Conservation (phyloP, 140 eudicot species). For the Ambrosia hybrid region DNA sequence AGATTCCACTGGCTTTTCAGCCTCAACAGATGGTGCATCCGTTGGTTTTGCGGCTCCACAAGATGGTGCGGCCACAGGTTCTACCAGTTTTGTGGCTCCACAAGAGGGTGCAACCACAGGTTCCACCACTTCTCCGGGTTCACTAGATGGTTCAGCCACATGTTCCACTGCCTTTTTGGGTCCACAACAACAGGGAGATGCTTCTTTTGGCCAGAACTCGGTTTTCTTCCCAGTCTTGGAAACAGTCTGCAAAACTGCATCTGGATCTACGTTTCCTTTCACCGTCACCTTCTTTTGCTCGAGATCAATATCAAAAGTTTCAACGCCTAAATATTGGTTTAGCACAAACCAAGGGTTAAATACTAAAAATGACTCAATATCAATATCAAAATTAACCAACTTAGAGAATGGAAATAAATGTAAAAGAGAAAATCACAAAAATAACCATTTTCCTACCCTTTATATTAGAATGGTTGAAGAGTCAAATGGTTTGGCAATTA, state of each 20-base stretch:
- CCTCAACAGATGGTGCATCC: conserved; percentile 28
- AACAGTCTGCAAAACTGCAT: conserved; percentile 71
- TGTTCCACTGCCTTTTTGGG: conserved; percentile 35
- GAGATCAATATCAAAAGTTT: conserved; percentile 62
- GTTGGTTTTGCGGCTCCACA: conserved; percentile 24
- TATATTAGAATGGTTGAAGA: too few species aligned
- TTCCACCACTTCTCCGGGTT: too few species aligned
- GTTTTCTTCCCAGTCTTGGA: conserved; percentile 82
- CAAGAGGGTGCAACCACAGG: conserved; percentile 25
- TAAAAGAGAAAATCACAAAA: too few species aligned
- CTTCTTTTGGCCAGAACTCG: conserved; percentile 65
- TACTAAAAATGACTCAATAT: too few species aligned
- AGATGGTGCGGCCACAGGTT: conserved; percentile 27
- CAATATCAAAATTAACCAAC: too few species aligned
- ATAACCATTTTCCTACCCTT: too few species aligned
- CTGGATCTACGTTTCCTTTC: conserved; percentile 74
- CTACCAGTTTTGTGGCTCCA: conserved; percentile 16
- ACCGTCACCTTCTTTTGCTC: conserved; percentile 78
- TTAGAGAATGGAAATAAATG: too few species aligned
- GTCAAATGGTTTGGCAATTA: too few species aligned
- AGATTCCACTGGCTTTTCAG: conserved; percentile 23
- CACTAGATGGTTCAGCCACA: conserved; percentile 31
- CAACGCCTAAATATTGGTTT: too few species aligned
- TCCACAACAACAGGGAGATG: conserved; percentile 45
- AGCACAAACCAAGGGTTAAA: too few species aligned